Evolutionary conservation across 495 filamentous ascomycete genomes (phyloP), one percentile per base, ranked within the genome.

Genomic region (Trichoderma gamsii): DNA sequence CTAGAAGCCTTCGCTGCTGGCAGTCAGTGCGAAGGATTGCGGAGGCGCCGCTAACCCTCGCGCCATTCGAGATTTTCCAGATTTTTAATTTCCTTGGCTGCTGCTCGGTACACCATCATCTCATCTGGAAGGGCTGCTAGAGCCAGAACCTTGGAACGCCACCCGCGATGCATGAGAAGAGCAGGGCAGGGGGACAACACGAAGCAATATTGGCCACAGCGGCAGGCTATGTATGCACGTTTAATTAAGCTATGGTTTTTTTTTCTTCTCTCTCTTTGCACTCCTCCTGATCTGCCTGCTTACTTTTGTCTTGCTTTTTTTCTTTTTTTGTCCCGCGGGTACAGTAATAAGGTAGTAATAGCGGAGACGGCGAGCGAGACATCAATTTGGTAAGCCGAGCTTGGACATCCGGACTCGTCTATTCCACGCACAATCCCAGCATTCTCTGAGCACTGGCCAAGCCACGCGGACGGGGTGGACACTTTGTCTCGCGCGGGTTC

Each of bases 11-110:
- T 38, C 8, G 35, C 5, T 38, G 35, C 43, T 46, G 12, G 43
- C 43, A 46, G 9, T 18, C 13, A 46, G 43, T 23, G 51, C 51
- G 21, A n/a, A 56, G 51, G 18, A 21, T 61, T 61, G 56, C 56
- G 56, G 56, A 61, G 56, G 56, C 56, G 56, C 56, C 56, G 56
- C 56, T 61, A 61, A 32, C 56, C 11, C 25, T 61, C 16, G 21
- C 18, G 44, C 44, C 44, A 18, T n/a, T 49, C 5, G 13, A 18
- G 13, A 59, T 32, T 25, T 25, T 61, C 21, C 3, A 61, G 56
- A 61, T 61, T 61, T 4, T 35, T 32, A 35, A 29, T 61, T 61
- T 32, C 56, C 25, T 61, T 61, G 56, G 56, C 35, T 32, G 7
- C 25, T 61, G 56, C 25, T 9, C 5, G 35, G 35, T 6, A 38